Percentiles rank a stretch among this genome's conserved stretches.
These are phyloP conservation scores for Cadophora sp. DNA, from an alignment of 2,329 filamentous ascomycete species.

Conservation along the genomic window DNA sequence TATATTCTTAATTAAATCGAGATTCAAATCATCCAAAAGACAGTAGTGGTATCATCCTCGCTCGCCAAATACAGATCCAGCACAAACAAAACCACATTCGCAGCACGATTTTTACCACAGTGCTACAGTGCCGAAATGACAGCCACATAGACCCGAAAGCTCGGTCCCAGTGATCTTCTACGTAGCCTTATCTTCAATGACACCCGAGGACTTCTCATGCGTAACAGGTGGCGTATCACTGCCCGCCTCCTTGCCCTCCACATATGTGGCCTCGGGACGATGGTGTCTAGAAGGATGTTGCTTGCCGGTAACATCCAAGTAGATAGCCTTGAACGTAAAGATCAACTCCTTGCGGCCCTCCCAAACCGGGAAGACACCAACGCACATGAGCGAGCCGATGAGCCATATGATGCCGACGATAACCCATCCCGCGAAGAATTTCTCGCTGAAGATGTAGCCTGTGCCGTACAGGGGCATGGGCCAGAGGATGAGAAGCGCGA, in stretches of 20 bases:
- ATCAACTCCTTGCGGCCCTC: conserved; percentile 75
- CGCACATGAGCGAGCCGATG: conserved; percentile 73
- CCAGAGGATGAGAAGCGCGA: conserved; percentile 82
- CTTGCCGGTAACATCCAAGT: conserved; percentile 60
- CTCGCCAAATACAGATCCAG: background rate
- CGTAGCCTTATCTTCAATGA: conserved; percentile 22
- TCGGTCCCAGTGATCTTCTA: conserved; percentile 1
- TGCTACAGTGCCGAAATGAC: no score
- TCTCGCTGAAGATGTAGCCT: conserved; percentile 81
- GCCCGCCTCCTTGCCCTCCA: conserved; percentile 39
- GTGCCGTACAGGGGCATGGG: conserved; percentile 90
- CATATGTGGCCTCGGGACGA: conserved; percentile 37
- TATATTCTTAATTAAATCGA: background rate
- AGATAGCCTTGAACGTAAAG: conserved; percentile 67
- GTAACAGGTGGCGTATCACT: conserved; percentile 33
- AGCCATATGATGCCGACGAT: conserved; percentile 81
- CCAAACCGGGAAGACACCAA: conserved; percentile 82
- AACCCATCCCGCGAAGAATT: conserved; percentile 85
- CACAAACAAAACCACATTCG: no score
- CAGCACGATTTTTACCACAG: no score
- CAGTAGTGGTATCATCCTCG: conserved; percentile 13
- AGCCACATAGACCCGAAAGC: background rate
- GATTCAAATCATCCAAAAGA: background rate
- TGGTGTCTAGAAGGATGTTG: conserved; percentile 41
- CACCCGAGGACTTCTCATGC: conserved; percentile 30